Conservation (phyloP, 441 rosid genomes). For the Pelargonium cotyledonis region DNA sequence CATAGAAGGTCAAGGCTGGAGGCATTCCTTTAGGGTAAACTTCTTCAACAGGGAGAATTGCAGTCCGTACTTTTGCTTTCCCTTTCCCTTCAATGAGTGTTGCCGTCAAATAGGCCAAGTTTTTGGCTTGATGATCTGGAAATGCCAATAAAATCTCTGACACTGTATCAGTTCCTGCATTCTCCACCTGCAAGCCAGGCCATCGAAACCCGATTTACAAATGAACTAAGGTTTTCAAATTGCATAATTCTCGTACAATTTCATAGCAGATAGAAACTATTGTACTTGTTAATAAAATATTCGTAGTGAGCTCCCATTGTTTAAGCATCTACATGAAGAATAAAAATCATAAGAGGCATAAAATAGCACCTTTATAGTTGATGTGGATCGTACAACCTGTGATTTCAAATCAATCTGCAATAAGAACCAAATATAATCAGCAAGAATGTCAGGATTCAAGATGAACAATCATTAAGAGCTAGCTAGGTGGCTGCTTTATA, state of each 20-base stretch:
- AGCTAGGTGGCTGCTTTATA: not conserved
- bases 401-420: constrained; percentile 84
- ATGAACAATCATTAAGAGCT: too few species aligned
- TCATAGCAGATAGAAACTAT: too few species aligned
- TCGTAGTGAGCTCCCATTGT: not conserved
- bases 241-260: too few species aligned
- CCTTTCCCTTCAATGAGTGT: constrained; percentile 52
- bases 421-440: not conserved
- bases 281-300: not conserved
- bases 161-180: constrained; percentile 51
- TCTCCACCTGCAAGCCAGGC: constrained; percentile 48
- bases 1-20: constrained; percentile 45
- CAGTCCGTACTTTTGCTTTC: constrained; percentile 39
- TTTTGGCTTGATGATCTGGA: constrained; percentile 61
- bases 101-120: constrained; percentile 61
- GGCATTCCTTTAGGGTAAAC: constrained; percentile 51
- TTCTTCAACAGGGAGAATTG: constrained; percentile 38
- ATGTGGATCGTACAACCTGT: constrained; percentile 59
- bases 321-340: not conserved
- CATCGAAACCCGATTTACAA: not conserved
- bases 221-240: not conserved
- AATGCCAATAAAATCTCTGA: constrained; percentile 63
- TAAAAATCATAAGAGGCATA: not conserved
- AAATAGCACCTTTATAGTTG: constrained; percentile 58
- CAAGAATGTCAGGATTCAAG: not conserved